Conservation (phyloP, 164 flowering plant species). For the Pachysandra terminalis region DNA sequence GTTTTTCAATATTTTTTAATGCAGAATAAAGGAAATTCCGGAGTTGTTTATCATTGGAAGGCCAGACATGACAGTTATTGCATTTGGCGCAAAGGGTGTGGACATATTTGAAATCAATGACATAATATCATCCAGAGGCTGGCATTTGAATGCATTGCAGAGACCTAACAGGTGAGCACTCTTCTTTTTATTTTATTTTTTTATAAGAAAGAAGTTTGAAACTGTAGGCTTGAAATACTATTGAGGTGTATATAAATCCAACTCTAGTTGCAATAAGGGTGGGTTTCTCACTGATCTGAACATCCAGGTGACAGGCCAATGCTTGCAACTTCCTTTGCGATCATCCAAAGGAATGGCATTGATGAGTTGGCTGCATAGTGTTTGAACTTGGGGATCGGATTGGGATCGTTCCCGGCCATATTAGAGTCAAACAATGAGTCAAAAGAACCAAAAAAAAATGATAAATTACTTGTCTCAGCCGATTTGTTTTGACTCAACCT, state of each 20-base stretch:
- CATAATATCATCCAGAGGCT: constrained; percentile 78
- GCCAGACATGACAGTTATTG: constrained; percentile 95
- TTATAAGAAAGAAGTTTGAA: not conserved
- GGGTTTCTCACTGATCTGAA: not conserved
- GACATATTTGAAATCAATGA: constrained; percentile 97
- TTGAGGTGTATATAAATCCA: not conserved
- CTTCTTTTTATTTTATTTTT: not conserved
- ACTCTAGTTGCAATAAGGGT: not conserved
- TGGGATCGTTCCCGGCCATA: too few relatives aligned
- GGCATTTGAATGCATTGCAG: constrained; percentile 97
- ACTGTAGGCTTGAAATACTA: not conserved
- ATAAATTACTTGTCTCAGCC: too few relatives aligned
- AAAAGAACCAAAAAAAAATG: too few relatives aligned
- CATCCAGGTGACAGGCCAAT: not conserved
- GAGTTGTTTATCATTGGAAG: constrained; percentile 78
- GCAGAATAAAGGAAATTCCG: constrained; percentile 71
- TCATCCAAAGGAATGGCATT: not conserved
- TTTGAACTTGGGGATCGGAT: too few relatives aligned
- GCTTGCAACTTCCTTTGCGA: too few relatives aligned
- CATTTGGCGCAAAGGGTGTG: constrained; percentile 68
- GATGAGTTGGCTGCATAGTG: not conserved
- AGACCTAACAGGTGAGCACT: constrained; percentile 86
- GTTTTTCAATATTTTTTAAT: constrained; percentile 4
- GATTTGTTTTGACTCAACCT: too few relatives aligned
- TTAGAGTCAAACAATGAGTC: too few relatives aligned